These are phyloP conservation scores for Haemoproteus tartakovskyi DNA, from an alignment of 169 alveolate genomes.

Conservation along the genomic window DNA sequence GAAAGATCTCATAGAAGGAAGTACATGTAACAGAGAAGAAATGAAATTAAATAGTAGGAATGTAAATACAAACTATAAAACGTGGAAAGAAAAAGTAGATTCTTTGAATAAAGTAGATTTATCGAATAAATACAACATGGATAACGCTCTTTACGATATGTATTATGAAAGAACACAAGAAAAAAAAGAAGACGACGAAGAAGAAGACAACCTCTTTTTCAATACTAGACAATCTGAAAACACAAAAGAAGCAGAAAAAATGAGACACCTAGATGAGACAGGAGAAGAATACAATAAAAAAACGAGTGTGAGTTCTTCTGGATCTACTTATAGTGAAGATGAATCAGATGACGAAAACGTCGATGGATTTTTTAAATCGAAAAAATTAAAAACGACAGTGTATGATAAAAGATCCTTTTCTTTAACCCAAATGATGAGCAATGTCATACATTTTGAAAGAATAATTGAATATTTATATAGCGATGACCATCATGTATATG, in stretches of 20 bases:
- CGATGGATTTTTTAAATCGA: slow-evolving; percentile 61
- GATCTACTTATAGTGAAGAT: slow-evolving; percentile 52
- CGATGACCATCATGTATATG: slow-evolving; percentile 53
- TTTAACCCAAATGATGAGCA: slow-evolving; percentile 33
- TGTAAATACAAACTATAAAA: too few species aligned
- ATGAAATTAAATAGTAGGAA: too few species aligned
- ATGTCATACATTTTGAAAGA: slow-evolving; percentile 54
- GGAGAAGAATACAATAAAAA: too few species aligned
- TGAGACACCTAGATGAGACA: too few species aligned
- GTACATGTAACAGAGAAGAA: too few species aligned
- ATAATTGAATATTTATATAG: slow-evolving; percentile 50
- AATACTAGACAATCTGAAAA: too few species aligned
- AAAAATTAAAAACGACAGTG: slow-evolving; percentile 52
- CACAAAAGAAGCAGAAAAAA: too few species aligned
- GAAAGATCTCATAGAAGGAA: too few species aligned
- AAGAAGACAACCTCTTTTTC: neutral
- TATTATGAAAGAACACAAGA: slow-evolving; percentile 18
- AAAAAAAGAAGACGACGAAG: neutral
- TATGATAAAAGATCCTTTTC: slow-evolving; percentile 41
- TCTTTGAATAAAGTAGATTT: slow-evolving; percentile 4
- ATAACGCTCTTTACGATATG: slow-evolving; percentile 1
- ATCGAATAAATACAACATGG: slow-evolving; percentile 17
- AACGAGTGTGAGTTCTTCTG: too few species aligned
- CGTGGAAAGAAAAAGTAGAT: too few species aligned
- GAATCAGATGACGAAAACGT: slow-evolving; percentile 64